These are phyloP conservation scores for Ulota crispa DNA, from an alignment of 225 moss, liverwort and hornwort genomes.

Conservation along the genomic window DNA sequence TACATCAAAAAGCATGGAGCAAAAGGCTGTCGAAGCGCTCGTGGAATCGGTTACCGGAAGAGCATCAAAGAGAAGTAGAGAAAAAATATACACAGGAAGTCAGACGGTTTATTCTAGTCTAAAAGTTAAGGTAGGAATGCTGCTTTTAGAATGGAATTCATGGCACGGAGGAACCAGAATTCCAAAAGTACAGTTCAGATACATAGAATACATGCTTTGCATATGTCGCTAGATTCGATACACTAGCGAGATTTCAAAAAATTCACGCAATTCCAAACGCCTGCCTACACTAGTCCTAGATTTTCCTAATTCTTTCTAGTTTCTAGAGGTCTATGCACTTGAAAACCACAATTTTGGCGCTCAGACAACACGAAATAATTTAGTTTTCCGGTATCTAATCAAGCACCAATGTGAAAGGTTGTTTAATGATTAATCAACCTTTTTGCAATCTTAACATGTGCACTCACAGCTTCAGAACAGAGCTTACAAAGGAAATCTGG, in stretches of 20 bases:
- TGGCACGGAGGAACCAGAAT: background rate
- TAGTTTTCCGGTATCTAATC: background rate
- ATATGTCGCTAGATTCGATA: background rate
- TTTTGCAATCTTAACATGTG: background rate
- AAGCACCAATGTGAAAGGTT: background rate
- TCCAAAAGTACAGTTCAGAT: background rate
- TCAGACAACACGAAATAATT: background rate
- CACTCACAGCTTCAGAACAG: background rate
- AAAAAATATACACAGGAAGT: background rate
- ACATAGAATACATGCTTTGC: background rate
- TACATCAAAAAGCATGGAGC: slow-evolving; percentile 28
- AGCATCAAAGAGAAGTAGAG: slow-evolving; percentile 6
- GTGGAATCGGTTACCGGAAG: slow-evolving; percentile 13
- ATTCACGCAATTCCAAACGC: background rate
- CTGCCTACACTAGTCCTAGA: background rate
- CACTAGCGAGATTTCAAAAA: background rate
- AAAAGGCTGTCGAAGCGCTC: slow-evolving; percentile 28
- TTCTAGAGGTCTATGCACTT: background rate
- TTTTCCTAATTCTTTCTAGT: background rate
- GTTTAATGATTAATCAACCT: background rate
- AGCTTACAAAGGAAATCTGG: background rate
- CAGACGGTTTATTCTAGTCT: background rate
- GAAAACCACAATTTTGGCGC: background rate
- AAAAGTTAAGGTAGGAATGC: background rate
- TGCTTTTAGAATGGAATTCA: background rate